A percentile compares a stretch with the other conserved stretches of the same genome.
These are phyloP conservation scores for Suhomyces terraborum DNA, from an alignment of 1,139 yeast genomes.

Conservation along the genomic window DNA sequence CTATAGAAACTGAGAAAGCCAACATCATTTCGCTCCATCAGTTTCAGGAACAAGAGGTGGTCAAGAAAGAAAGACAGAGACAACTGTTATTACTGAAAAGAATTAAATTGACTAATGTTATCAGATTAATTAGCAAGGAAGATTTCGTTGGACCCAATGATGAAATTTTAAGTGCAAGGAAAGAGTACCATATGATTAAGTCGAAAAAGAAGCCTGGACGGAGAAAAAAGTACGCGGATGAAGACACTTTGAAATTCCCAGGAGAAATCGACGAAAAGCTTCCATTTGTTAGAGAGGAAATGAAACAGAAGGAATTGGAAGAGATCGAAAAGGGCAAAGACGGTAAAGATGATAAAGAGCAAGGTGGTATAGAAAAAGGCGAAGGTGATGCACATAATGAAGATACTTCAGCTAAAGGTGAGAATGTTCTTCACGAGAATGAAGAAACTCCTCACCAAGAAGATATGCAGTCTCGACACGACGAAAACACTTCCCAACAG, in stretches of 20 bases:
- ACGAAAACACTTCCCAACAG: no score
- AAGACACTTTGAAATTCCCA: constrained; percentile 25
- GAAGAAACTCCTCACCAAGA: not conserved
- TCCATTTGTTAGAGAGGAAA: constrained; percentile 36
- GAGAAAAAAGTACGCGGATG: constrained; percentile 29
- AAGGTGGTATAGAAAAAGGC: not conserved
- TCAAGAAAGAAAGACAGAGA: constrained; percentile 74
- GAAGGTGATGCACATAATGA: constrained; percentile 1
- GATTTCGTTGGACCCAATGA: constrained; percentile 50
- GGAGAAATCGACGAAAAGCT: constrained; percentile 42
- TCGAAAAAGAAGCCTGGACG: constrained; percentile 43
- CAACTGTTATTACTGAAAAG: constrained; percentile 70
- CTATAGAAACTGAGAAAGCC: constrained; percentile 78
- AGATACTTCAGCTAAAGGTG: not conserved
- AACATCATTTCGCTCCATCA: constrained; percentile 72
- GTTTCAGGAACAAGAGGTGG: constrained; percentile 83
- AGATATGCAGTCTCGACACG: no score
- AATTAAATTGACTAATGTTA: constrained; percentile 55
- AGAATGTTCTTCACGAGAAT: not conserved
- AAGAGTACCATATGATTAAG: constrained; percentile 33
- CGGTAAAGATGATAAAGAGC: not conserved
- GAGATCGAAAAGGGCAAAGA: not conserved
- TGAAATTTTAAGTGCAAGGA: constrained; percentile 52
- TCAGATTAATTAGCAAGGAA: constrained; percentile 51
- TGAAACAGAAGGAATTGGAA: constrained; percentile 12